Base-by-base conservation (phyloP, 2,329 filamentous ascomycete species). In the Aspergillus sp. region DNA sequence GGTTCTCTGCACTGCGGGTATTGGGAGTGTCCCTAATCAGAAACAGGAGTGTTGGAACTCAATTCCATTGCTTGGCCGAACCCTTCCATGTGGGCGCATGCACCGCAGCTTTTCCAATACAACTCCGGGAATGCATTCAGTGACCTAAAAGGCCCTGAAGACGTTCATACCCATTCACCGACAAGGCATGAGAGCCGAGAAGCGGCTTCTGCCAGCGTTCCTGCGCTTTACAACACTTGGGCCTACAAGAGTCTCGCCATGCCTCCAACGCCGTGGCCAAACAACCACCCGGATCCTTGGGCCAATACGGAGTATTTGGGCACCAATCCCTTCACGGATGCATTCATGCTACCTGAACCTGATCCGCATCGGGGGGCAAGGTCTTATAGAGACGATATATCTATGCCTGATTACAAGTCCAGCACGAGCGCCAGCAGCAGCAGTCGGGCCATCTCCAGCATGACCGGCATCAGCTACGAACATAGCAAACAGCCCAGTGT, bases 11-110 rank as follows among this genome's bases (percentile, higher is more conserved):
- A 29, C 26, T n/a, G 7, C 10, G 12, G 12, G n/a, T 19, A 4
- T 26, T 7, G 10, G n/a, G 29, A 41, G 5, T 26, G n/a, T 10
- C 38, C 33, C 47, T 62, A 27, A 63, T 44, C 10, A 40, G 19
- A 10, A 30, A 10, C 54, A 88, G 88, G 85, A 38, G 73, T 90
- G 27, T 75, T 94, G 29, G 85, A 93, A 64, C 74, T 72, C 50
- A 82, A 81, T 2, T 78, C 77, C 3, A 88, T 94, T 58, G 86
- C 87, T 2, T 94, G 87, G 86, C 88, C 88, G 5, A 89, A 86
- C 60, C 69, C 78, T 19, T 67, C 71, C 10, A 86, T 88, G 82
- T 87, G 81, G 82, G 73, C 73, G 19, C 74, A 73, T 34, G 64
- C 66, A 32, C 53, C 67, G 60, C 46, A 69, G 10, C 36, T 19